Evolutionary conservation across 352 stramenopile species (phyloP), one percentile per base, ranked within the genome.

Genomic region (Phytophthora melonis): DNA sequence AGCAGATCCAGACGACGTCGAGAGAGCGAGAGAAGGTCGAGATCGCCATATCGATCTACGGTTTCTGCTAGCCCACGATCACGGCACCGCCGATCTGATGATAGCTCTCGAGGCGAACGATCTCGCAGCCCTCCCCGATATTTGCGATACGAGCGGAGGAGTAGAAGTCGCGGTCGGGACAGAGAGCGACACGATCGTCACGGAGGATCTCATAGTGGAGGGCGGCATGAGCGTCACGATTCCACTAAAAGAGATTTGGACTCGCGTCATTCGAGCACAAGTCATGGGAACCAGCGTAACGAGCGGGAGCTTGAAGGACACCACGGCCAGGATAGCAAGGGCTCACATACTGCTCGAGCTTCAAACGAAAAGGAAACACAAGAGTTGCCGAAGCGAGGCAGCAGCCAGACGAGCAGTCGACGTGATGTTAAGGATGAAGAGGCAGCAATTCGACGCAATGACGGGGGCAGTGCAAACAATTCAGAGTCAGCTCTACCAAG

Each of bases 1-100:
- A 77, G 70, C 47, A 77, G 55, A 70, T 74, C 70, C 19, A 58
- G 7, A 68, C 39, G 39, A 47, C 39, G 39, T 47, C 11, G 32
- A 36, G 43, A 53, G n/a, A 52, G 1, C 19, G 45, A 58, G 18
- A 66, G 54, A 10, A 67, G 58, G 45, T 77, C 70, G 5, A 66
- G 66, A 66, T 66, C 65, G 13, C 36, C 58, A 3, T 27, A 58
- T 70, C 43, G 49, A 47, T 45, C 45, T 10, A 41, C 45, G 8
- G 55, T 21, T 36, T 0, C 52, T 66, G 7, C 6, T 54, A 53
- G 23, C 18, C 34, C 61, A 54, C 58, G 53, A 52, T 45, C 47
- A 34, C 53, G 32, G 18, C 54, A 16, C 3, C 39, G 61, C 61
- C 34, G 56, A 11, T 27, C 10, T 27, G 36, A 23, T 16, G 39